Evolutionary conservation across 202 grass and related monocot species (phyloP).

Genomic region (Alloteropsis angusta): DNA sequence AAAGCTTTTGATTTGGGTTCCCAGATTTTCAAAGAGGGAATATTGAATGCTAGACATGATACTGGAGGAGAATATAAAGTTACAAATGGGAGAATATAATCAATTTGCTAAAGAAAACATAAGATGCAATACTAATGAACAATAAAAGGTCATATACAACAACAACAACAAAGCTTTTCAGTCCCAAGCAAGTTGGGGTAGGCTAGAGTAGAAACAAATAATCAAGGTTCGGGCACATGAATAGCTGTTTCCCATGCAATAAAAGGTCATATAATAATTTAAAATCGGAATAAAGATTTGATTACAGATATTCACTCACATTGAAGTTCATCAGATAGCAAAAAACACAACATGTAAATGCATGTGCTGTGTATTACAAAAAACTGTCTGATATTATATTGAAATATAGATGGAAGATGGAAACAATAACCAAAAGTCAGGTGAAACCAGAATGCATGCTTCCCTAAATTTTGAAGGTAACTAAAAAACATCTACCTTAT

Average conservation of each 20-base stretch:
- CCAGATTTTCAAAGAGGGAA: not conserved
- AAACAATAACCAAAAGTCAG: not conserved
- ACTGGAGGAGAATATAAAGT: not conserved
- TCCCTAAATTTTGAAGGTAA: conserved; percentile 17
- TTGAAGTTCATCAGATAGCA: not conserved
- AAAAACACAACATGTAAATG: not conserved
- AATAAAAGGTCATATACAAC: not conserved
- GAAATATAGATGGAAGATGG: not conserved
- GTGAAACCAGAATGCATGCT: not conserved
- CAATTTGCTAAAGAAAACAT: not conserved
- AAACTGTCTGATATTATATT: not conserved
- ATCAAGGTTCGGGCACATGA: no score
- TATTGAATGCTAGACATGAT: not conserved
- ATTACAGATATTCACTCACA: not conserved
- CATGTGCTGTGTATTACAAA: not conserved
- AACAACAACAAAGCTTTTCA: no score
- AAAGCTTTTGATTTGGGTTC: not conserved
- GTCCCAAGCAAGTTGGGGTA: no score
- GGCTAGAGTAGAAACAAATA: no score
- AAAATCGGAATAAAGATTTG: not conserved
- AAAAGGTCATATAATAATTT: not conserved
- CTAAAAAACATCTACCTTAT: conserved; percentile 34
- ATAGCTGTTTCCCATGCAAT: not conserved
- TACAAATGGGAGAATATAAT: not conserved
- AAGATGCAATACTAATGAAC: not conserved